Percentiles rank a stretch among this genome's conserved stretches.
These are phyloP conservation scores for Backusella macrospora DNA, from an alignment of 192 early-diverging fungal genomes.

Conservation along the genomic window DNA sequence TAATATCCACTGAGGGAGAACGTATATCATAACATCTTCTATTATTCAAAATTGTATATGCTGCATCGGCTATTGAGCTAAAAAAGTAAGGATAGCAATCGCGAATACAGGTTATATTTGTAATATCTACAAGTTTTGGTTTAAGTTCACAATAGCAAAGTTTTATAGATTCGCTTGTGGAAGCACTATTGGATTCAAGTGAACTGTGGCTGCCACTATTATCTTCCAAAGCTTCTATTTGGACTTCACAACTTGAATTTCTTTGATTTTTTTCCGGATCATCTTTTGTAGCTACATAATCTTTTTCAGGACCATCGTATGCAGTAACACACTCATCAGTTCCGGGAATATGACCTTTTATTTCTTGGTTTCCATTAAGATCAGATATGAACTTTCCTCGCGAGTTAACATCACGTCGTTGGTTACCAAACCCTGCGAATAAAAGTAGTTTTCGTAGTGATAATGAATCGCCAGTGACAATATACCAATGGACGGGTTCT, in stretches of 20 bases:
- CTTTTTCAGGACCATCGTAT: background rate
- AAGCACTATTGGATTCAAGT: background rate
- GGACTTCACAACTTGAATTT: background rate
- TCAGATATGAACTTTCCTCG: constrained; percentile 22
- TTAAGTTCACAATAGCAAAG: background rate
- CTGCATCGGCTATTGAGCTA: constrained; percentile 32
- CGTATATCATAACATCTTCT: background rate
- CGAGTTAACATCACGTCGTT: background rate
- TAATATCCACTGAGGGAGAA: too few relatives aligned
- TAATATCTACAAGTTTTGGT: background rate
- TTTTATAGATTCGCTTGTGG: background rate
- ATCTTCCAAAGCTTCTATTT: background rate
- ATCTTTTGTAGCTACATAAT: background rate
- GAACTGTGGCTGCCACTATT: background rate
- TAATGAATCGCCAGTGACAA: constrained; percentile 17
- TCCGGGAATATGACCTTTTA: background rate
- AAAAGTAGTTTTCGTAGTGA: constrained; percentile 25
- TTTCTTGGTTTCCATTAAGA: background rate
- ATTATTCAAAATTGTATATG: constrained; percentile 15
- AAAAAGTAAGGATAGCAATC: constrained; percentile 40
- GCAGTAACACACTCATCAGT: background rate
- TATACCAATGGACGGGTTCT: constrained; percentile 26
- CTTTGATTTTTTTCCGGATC: background rate
- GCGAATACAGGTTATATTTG: constrained; percentile 10
- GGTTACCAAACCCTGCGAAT: constrained; percentile 35